Evolutionary conservation across 148 eudicot genomes (phyloP), one percentile per base, ranked within the genome.

Genomic region (Nyssa sinensis): DNA sequence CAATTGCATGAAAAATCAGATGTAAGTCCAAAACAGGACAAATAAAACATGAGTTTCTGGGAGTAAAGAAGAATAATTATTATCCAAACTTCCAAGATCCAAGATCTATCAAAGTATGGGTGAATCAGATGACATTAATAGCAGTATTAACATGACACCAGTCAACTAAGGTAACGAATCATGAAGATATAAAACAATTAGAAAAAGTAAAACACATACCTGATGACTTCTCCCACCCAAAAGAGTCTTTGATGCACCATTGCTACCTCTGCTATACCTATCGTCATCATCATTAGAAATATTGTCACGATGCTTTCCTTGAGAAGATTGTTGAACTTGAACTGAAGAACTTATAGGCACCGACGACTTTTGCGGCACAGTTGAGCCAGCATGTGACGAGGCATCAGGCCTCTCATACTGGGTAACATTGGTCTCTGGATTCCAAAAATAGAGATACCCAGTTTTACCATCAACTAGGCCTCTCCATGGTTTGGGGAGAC

Each of bases 401-500:
- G 86, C 81, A 72, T 44, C 83, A 55, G 99, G 99, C 81, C 78
- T 90, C 87, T 92, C 93, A 80, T 95, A 95, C 75, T 95, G 99
- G 14, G 99, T 95, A 31, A 89, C 87, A 82, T 95, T 95, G 65
- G 99, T 95, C 79, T 83, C 99, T 14, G 96, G 99, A 69, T 95
- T 95, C 99, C 99, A 95, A 64, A 84, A 95, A 87, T 95, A 95
- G 74, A 93, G 84, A 75, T 83, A 82, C 17, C 99, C 99, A 68
- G 97, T 92, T 72, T 82, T 93, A 33, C 93, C 91, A 81, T 95
- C 99, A 62, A 95, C 91, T 69, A 95, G 81, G 17, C 96, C 99
- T 86, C 55, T 95, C 99, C 99, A 95, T 68, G 99, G 99, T 69
- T 89, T 90, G 0, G 97, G 99, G 58, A 95, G 96, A 12, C 94